Percentiles rank a stretch among this genome's conserved stretches.
Conservation (phyloP, 768 basidiomycete species). For the Leccinum subtestaceum region DNA sequence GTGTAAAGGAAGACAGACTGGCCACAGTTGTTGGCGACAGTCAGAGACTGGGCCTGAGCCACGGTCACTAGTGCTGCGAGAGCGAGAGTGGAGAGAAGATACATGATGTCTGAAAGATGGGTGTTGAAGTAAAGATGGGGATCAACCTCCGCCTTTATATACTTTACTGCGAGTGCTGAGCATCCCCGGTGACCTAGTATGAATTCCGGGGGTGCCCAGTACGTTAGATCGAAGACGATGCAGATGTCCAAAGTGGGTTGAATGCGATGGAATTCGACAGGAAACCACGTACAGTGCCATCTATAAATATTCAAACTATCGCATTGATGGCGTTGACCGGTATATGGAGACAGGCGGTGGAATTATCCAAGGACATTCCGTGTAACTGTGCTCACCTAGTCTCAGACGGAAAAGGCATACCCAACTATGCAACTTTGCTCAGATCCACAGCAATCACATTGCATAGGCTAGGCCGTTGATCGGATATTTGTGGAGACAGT, state of each 20-base stretch:
- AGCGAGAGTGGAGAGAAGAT: background rate
- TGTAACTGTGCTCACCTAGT: background rate
- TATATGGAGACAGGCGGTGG: background rate
- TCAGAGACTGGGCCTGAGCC: slow-evolving; percentile 29
- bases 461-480: background rate
- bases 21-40: slow-evolving; percentile 25
- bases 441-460: background rate
- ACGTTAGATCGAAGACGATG: background rate
- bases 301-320: background rate
- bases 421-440: background rate
- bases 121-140: background rate
- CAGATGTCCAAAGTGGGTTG: slow-evolving; percentile 2
- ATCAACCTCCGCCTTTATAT: slow-evolving; percentile 14
- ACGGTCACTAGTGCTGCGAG: background rate
- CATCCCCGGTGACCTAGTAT: background rate
- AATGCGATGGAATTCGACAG: background rate
- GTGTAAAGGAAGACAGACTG: slow-evolving; percentile 31
- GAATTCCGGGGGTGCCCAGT: background rate
- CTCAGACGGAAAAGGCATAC: background rate
- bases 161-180: background rate
- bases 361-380: background rate
- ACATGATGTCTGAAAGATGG: background rate
- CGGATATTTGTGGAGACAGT: background rate
- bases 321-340: background rate
- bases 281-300: background rate